A percentile compares a stretch with the other conserved stretches of the same genome.
Conservation (phyloP, 164 flowering plant species). For the Aristolochia contorta region DNA sequence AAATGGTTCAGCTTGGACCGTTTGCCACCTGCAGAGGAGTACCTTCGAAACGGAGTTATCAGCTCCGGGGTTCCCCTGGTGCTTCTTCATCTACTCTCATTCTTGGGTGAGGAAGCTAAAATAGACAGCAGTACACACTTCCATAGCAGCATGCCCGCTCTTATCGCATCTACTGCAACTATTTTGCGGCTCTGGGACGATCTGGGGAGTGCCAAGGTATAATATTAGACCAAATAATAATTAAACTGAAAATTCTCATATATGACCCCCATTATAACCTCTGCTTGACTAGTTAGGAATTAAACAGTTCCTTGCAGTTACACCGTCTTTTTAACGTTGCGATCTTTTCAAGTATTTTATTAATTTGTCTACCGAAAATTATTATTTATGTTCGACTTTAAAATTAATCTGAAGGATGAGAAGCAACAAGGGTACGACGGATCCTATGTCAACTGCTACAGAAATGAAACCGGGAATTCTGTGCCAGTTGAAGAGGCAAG, state of each 20-base stretch:
- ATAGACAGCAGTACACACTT: background rate
- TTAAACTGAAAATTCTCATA: too few relatives aligned
- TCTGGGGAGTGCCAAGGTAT: constrained; percentile 15
- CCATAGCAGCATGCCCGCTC: constrained; percentile 1
- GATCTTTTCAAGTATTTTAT: too few relatives aligned
- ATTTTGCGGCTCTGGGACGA: constrained; percentile 32
- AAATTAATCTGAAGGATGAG: constrained; percentile 34
- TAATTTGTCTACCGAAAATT: too few relatives aligned
- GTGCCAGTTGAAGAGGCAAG: constrained; percentile 16
- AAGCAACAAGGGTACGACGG: constrained; percentile 51
- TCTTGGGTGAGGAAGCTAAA: constrained; percentile 13
- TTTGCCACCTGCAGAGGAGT: constrained; percentile 24
- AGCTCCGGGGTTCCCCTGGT: constrained; percentile 22
- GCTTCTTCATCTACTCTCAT: constrained; percentile 14
- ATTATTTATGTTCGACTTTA: background rate
- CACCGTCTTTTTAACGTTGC: too few relatives aligned
- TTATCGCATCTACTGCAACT: constrained; percentile 8
- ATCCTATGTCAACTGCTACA: constrained; percentile 39
- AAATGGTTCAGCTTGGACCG: constrained; percentile 20
- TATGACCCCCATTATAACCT: too few relatives aligned
- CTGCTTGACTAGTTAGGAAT: too few relatives aligned
- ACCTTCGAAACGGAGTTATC: constrained; percentile 15
- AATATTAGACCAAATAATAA: too few relatives aligned
- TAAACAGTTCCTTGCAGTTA: too few relatives aligned
- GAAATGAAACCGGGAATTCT: constrained; percentile 19